Conservation (phyloP, 768 basidiomycete genomes). For the Panaeolus papilionaceus region DNA sequence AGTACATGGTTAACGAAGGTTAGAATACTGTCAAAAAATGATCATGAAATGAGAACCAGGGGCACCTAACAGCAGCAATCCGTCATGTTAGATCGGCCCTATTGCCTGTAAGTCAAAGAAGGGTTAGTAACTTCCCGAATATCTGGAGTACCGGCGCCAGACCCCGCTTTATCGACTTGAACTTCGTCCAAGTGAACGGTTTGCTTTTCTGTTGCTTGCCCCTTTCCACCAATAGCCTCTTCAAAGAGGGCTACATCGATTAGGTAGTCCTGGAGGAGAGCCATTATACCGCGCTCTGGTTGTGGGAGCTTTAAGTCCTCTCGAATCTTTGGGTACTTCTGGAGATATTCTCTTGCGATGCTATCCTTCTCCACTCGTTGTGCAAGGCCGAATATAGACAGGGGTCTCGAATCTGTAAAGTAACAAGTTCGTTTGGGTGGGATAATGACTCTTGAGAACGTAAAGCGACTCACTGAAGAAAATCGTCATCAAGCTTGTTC, state of each 20-base stretch:
- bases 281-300: conserved; percentile 3
- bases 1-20: no score
- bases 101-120: no score
- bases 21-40: no score
- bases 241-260: conserved; percentile 14
- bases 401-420: neutral
- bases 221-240: neutral
- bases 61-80: no score
- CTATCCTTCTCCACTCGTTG: conserved; percentile 5
- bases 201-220: no score
- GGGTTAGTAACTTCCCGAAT: no score
- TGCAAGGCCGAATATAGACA: conserved; percentile 14
- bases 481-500: conserved; percentile 11
- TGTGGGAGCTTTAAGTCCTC: conserved; percentile 4
- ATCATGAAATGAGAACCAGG: no score
- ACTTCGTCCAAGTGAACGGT: no score
- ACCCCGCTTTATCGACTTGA: no score
- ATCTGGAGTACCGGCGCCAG: no score
- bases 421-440: neutral
- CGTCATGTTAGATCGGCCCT: no score
- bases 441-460: neutral
- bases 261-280: conserved; percentile 11
- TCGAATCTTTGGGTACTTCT: conserved; percentile 10
- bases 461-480: neutral
- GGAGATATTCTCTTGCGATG: neutral